Conservation (phyloP, 2,329 filamentous ascomycete species). For the Cladosporium velox region DNA sequence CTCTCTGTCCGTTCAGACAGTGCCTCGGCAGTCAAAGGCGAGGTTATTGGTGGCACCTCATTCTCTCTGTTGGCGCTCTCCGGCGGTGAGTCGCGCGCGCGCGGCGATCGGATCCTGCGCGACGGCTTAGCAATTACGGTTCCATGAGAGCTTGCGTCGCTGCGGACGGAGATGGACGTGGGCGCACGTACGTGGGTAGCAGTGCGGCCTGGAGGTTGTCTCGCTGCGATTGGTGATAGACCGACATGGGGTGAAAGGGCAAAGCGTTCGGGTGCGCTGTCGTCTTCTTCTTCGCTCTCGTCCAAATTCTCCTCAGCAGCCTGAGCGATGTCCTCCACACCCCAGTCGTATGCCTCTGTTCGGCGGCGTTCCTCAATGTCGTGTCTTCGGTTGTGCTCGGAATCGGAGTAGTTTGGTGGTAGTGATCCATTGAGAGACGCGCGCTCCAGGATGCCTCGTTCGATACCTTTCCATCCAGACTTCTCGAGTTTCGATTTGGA, state of each 20-base stretch:
- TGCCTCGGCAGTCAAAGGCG: constrained; percentile 19
- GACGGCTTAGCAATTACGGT: constrained; percentile 20
- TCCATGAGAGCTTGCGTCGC: constrained; percentile 19
- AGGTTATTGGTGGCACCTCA: neutral
- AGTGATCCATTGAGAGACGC: constrained; percentile 27
- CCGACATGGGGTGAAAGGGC: constrained; percentile 14
- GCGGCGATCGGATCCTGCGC: constrained; percentile 21
- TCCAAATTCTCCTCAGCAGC: constrained; percentile 32
- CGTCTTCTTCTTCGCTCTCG: constrained; percentile 32
- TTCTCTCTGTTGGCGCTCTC: neutral
- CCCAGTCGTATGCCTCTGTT: constrained; percentile 25
- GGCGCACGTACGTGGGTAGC: constrained; percentile 16
- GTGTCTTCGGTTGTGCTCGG: constrained; percentile 26
- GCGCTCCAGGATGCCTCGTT: constrained; percentile 26
- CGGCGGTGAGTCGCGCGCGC: constrained; percentile 8
- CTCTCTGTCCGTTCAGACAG: constrained; percentile 16
- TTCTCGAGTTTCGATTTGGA: constrained; percentile 28
- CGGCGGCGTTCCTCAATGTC: constrained; percentile 23
- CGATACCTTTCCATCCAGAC: constrained; percentile 18
- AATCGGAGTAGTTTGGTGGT: constrained; percentile 35
- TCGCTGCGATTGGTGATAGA: neutral
- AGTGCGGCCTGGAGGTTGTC: constrained; percentile 6
- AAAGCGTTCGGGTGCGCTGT: constrained; percentile 23
- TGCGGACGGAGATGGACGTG: constrained; percentile 17
- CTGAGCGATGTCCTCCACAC: constrained; percentile 26